A percentile compares a stretch with the other conserved stretches of the same genome.
Evolutionary conservation across 495 filamentous ascomycete genomes (phyloP).

Genomic region (Evansstolkia leycettana): DNA sequence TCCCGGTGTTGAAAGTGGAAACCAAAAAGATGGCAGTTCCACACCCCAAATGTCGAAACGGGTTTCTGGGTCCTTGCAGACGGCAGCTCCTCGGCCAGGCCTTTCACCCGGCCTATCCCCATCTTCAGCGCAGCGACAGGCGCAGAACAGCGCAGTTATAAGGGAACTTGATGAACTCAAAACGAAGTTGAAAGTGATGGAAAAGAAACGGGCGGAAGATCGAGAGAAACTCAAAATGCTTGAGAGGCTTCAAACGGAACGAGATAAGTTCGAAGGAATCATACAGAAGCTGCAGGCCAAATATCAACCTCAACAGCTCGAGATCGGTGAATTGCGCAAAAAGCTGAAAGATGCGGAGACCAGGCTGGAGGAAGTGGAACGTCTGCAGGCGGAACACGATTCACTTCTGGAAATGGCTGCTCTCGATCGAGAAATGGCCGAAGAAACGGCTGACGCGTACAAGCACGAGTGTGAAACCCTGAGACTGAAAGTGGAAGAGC

Average conservation of each 20-base stretch:
- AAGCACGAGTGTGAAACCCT: conserved; percentile 73
- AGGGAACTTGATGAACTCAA: conserved; percentile 72
- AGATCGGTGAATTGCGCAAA: conserved; percentile 62
- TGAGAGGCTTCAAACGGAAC: conserved; percentile 65
- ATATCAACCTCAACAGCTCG: conserved; percentile 75
- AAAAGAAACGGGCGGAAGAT: conserved; percentile 74
- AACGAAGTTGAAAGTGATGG: conserved; percentile 63
- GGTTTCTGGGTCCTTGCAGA: conserved; percentile 21
- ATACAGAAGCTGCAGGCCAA: conserved; percentile 89
- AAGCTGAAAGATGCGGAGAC: conserved; percentile 64
- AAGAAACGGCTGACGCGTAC: conserved; percentile 72
- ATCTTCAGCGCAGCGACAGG: conserved; percentile 11
- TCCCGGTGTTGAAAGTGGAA: conserved; percentile 13
- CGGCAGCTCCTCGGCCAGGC: conserved; percentile 13
- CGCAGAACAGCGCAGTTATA: conserved; percentile 27
- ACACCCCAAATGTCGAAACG: conserved; percentile 9
- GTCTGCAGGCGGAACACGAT: conserved; percentile 71
- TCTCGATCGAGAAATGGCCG: conserved; percentile 91
- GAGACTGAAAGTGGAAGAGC: conserved; percentile 64
- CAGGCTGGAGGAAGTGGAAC: conserved; percentile 54
- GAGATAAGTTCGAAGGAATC: conserved; percentile 76
- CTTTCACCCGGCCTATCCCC: conserved; percentile 14
- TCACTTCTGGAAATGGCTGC: conserved; percentile 75
- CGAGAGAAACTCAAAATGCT: conserved; percentile 74
- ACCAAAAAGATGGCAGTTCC: conserved; percentile 8